phyloP scores from a whole-genome alignment of 2,329 filamentous ascomycete species.

The Tolypocladium amazonense region DNA sequence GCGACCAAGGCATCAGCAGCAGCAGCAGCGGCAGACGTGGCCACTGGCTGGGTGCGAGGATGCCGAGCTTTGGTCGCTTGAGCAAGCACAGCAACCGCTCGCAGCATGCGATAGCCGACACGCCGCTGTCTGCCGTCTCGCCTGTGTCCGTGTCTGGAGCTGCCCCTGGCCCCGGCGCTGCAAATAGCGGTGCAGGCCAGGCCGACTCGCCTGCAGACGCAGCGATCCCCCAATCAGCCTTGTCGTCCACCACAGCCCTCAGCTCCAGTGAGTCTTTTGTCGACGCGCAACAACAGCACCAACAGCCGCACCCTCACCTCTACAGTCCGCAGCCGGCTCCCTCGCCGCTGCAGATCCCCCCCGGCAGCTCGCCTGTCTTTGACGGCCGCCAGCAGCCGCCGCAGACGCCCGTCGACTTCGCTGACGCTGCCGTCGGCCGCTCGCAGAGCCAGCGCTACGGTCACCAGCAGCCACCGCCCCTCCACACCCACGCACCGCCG shows the following conservation, averaged over 20 bases:
- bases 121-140: conserved; percentile 15
- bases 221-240: conserved; percentile 32
- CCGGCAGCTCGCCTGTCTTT: conserved; percentile 13
- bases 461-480: conserved; percentile 11
- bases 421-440: conserved; percentile 29
- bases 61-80: conserved; percentile 44
- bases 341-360: conserved; percentile 19
- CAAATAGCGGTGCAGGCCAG: conserved; percentile 8
- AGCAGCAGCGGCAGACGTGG: neutral
- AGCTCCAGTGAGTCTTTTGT: conserved; percentile 39
- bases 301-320: conserved; percentile 17
- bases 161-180: neutral
- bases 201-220: conserved; percentile 18
- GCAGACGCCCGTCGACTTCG: conserved; percentile 26
- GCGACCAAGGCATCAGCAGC: conserved; percentile 1
- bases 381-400: conserved; percentile 24
- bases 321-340: conserved; percentile 18
- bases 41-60: conserved; percentile 14
- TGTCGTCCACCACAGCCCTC: conserved; percentile 31
- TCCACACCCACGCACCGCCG: conserved; percentile 13
- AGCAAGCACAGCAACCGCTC: conserved; percentile 46
- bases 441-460: conserved; percentile 42
- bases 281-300: conserved; percentile 15
- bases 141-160: neutral
- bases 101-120: conserved; percentile 42